Evolutionary conservation across 2,329 filamentous ascomycete species (phyloP), one percentile per base, ranked within the genome.

Genomic region (Paramyrothecium sp.): DNA sequence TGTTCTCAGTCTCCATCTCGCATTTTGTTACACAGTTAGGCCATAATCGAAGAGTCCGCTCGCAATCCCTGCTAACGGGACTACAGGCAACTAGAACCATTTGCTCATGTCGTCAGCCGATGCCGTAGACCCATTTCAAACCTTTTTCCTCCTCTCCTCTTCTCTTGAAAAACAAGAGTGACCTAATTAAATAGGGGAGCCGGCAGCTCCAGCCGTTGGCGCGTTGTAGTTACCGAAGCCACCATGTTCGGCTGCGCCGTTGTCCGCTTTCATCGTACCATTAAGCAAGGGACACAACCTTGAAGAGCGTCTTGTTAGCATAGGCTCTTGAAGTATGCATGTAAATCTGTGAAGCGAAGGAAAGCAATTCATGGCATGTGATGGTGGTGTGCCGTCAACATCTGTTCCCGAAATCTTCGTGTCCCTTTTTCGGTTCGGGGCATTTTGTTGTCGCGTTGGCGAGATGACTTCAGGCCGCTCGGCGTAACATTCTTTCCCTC

Each of bases 281-380:
- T 96, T 96, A 60, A 96, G 87, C 72, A 95, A 80, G 51, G 91
- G 91, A 72, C 91, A 96, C 67, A 93, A 83, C 73, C 88, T 92
- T 81, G n/a, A 70, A 60, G 48, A 56, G 5, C 2, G 41, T 46
- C 10, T n/a, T 12, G 64, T 65, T 61, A 68, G 66, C 58, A 48
- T 53, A 54, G 2, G 34, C 23, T 20, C 11, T 51, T 13, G 3
- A 26, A 60, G 54, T 58, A 51, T 54, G 66, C 72, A 67, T 73
- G 71, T 65, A 61, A 52, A 54, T 20, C 54, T 49, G 20, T 51
- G 62, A 65, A 63, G 60, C 63, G 65, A 70, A 61, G 69, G 63
- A 58, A 52, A 56, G 53, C 13, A 23, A 47, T 41, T 7, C 17
- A 21, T 21, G 12, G 30, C 7, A 13, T 51, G 54, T 52, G n/a